Evolutionary conservation across 345 rosid species (phyloP), one percentile per base, ranked within the genome.

Genomic region (Hibiscus mutabilis): DNA sequence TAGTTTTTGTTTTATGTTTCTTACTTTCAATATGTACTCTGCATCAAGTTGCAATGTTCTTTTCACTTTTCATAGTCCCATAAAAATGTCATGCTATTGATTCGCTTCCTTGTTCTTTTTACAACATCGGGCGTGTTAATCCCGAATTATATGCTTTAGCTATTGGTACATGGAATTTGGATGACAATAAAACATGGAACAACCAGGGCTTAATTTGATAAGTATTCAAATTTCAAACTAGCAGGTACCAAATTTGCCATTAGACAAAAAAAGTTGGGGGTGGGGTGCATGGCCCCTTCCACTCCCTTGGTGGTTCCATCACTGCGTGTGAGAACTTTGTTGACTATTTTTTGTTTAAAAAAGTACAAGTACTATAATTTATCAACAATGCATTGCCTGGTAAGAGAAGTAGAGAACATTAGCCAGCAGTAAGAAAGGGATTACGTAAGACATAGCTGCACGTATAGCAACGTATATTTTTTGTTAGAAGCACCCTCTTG

Each of bases 71-170:
- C 61, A 61, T 69, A 63, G 22, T 64, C 72, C 51, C 42, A 24
- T 61, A 6, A 6, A 16, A 16, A 5, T 37, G 27, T 25, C 37
- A 27, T 46, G 68, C 27, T 46, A 10, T 60, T 25, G 53, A 58
- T 56, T 76, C 82, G 2, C 14, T 81, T 70, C 60, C 24, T 14
- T n/a, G 1, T 33, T 58, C 29, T 46, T 6, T 68, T 71, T 73
- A 55, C 91, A 94, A 96, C 86, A 94, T 94, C 75, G 98, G 98
- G 13, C 85, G 76, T 80, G 97, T 94, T 68, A 89, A 91, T 74
- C 93, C 93, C 66, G 93, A 94, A 84, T 91, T 94, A 35, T 90
- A 90, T 82, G 93, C 97, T 77, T 80, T 94, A 74, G 96, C 85
- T 59, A 81, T 86, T 69, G 84, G 90, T 70, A 80, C 84, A 61